A percentile compares a stretch with the other conserved stretches of the same genome.
phyloP scores from a whole-genome alignment of 129 eudicot genomes.

The Deinandra increscens region DNA sequence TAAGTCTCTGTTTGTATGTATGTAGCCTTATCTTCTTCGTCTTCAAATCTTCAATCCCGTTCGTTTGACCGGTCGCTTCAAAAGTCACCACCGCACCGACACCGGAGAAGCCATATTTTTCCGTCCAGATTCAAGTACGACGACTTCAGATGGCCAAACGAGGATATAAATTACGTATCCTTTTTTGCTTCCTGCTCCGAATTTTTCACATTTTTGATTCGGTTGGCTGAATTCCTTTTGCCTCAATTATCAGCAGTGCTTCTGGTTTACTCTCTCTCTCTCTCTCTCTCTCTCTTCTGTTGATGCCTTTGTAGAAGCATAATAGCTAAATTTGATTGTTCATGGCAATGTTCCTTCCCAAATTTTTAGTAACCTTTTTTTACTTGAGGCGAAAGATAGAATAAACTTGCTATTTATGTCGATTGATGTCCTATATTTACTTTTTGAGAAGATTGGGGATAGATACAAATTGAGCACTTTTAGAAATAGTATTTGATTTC shows the following conservation, averaged over 20 bases:
- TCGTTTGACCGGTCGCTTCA: conserved; percentile 23
- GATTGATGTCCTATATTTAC: background rate
- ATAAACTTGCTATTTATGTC: conserved; percentile 1
- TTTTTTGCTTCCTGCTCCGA: conserved; percentile 26
- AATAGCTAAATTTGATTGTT: conserved; percentile 11
- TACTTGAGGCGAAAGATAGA: background rate
- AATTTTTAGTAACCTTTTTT: conserved; percentile 2
- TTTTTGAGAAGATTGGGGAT: conserved; percentile 21
- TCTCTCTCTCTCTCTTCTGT: background rate
- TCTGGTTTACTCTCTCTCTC: background rate
- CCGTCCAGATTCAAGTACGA: background rate
- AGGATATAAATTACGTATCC: conserved; percentile 92
- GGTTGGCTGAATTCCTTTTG: conserved; percentile 4
- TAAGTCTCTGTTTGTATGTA: conserved; percentile 1
- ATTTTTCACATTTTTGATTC: conserved; percentile 15
- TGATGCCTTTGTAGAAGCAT: conserved; percentile 4
- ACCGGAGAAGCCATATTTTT: conserved; percentile 10
- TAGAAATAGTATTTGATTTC: conserved; percentile 22
- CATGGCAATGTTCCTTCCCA: background rate
- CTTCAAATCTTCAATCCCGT: conserved; percentile 24
- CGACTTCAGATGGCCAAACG: conserved; percentile 55
- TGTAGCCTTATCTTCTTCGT: conserved; percentile 1
- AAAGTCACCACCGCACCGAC: conserved; percentile 38
- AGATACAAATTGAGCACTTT: background rate
- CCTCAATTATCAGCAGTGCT: too few relatives aligned